phyloP scores from a whole-genome alignment of 805 yeast genomes.

The Yamadazyma endophytica region DNA sequence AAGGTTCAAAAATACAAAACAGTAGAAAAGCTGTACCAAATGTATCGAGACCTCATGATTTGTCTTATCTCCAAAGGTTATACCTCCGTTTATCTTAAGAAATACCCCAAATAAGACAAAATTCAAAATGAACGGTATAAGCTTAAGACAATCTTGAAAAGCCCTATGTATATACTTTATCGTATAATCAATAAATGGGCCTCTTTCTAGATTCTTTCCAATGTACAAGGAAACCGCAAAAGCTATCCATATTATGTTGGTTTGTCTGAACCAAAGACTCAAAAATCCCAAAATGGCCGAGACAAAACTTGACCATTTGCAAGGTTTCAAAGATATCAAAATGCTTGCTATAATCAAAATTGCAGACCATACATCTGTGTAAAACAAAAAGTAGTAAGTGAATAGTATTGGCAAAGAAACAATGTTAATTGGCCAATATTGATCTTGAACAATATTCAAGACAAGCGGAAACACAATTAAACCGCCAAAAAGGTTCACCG shows the following conservation, averaged over 20 bases:
- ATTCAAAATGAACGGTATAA: conserved; percentile 52
- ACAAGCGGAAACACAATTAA: conserved; percentile 47
- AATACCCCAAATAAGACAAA: conserved; percentile 53
- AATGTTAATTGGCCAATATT: conserved; percentile 24
- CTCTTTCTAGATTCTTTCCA: conserved; percentile 33
- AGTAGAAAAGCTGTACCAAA: conserved; percentile 77
- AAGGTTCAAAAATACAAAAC: conserved; percentile 56
- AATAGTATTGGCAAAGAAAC: conserved; percentile 64
- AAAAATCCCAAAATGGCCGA: conserved; percentile 56
- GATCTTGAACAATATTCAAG: conserved; percentile 15
- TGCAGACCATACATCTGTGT: conserved; percentile 93
- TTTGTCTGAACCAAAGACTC: conserved; percentile 80
- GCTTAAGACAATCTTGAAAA: conserved; percentile 15
- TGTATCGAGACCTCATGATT: conserved; percentile 76
- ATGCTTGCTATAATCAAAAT: conserved; percentile 57
- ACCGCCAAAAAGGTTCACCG: conserved; percentile 68
- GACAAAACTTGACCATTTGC: conserved; percentile 17
- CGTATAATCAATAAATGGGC: conserved; percentile 10
- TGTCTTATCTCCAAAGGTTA: conserved; percentile 87
- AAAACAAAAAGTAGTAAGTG: conserved; percentile 72
- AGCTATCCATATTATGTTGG: conserved; percentile 83
- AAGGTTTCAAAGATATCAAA: conserved; percentile 36
- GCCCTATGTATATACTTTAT: conserved; percentile 23
- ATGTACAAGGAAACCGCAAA: conserved; percentile 53
- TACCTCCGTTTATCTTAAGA: conserved; percentile 67